Percentiles rank a stretch among this genome's conserved stretches.
These are phyloP conservation scores for Mucor sp. DNA, from an alignment of 371 early-diverging fungal genomes.

Conservation along the genomic window DNA sequence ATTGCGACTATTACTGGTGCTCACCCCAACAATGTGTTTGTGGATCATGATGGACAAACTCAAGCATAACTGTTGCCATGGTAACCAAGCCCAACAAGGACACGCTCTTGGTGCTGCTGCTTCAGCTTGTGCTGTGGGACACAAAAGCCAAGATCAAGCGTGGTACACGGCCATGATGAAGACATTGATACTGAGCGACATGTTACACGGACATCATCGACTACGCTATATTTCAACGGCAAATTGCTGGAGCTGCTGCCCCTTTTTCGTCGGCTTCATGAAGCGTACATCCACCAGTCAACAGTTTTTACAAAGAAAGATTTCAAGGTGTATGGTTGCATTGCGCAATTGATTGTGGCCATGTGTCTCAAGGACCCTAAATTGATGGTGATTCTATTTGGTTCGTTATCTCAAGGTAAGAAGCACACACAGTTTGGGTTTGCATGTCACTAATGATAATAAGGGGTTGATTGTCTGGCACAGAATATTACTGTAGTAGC, in stretches of 20 bases:
- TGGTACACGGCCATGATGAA: slow-evolving; percentile 50
- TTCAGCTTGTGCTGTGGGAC: slow-evolving; percentile 52
- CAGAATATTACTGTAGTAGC: too few species aligned
- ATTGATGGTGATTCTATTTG: slow-evolving; percentile 31
- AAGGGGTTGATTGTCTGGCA: too few species aligned
- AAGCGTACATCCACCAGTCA: slow-evolving; percentile 37
- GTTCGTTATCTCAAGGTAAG: slow-evolving; percentile 44
- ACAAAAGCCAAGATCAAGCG: slow-evolving; percentile 24
- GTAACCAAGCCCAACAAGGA: slow-evolving; percentile 38
- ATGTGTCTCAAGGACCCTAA: slow-evolving; percentile 39
- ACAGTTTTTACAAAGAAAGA: slow-evolving; percentile 53
- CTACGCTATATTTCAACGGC: slow-evolving; percentile 37
- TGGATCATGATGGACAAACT: slow-evolving; percentile 48
- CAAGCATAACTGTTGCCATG: slow-evolving; percentile 19
- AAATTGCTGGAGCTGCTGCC: slow-evolving; percentile 31
- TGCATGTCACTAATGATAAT: too few species aligned
- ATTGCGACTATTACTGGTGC: slow-evolving; percentile 33
- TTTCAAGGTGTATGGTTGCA: slow-evolving; percentile 44
- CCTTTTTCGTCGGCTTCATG: slow-evolving; percentile 33
- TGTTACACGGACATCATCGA: slow-evolving; percentile 11
- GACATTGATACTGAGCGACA: slow-evolving; percentile 20
- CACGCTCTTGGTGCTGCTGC: slow-evolving; percentile 43
- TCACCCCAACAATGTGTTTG: slow-evolving; percentile 43
- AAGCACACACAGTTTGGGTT: too few species aligned
- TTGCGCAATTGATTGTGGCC: slow-evolving; percentile 36